These are phyloP conservation scores for Nothophoma quercina DNA, from an alignment of 2,329 filamentous ascomycete genomes.

Conservation along the genomic window DNA sequence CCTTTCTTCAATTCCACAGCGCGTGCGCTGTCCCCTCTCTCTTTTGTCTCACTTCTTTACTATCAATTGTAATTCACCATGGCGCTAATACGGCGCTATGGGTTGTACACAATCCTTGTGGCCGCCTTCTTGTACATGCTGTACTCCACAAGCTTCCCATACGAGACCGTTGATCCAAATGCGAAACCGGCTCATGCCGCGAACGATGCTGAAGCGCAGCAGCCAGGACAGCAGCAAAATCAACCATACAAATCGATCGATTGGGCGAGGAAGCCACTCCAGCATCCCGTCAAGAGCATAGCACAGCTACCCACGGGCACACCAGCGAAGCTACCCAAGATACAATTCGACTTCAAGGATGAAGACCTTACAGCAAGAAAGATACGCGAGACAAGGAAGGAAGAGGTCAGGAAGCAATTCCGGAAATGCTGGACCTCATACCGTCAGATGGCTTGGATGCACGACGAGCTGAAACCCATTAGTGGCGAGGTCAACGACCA, in stretches of 20 bases:
- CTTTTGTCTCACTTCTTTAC: constrained; percentile 17
- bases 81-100: constrained; percentile 50
- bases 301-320: constrained; percentile 49
- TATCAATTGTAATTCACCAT: constrained; percentile 37
- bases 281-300: constrained; percentile 49
- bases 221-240: constrained; percentile 8
- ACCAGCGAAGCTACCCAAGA: constrained; percentile 50
- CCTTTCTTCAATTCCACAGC: constrained; percentile 1
- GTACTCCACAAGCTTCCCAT: constrained; percentile 48
- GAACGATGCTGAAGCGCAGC: constrained; percentile 11
- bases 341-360: constrained; percentile 52
- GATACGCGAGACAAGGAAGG: constrained; percentile 44
- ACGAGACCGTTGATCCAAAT: constrained; percentile 24
- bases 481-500: constrained; percentile 50
- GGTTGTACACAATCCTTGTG: constrained; percentile 45
- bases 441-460: constrained; percentile 56
- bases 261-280: constrained; percentile 52
- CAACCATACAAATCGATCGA: constrained; percentile 36
- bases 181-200: constrained; percentile 16
- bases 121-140: constrained; percentile 47
- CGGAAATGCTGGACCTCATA: constrained; percentile 56
- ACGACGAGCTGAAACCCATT: constrained; percentile 58
- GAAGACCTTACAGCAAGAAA: constrained; percentile 46
- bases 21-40: constrained; percentile 10
- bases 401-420: constrained; percentile 54